A percentile compares a stretch with the other conserved stretches of the same genome.
These are phyloP conservation scores for Calonectria crousiana DNA, from an alignment of 2,329 filamentous ascomycete species.

Conservation along the genomic window DNA sequence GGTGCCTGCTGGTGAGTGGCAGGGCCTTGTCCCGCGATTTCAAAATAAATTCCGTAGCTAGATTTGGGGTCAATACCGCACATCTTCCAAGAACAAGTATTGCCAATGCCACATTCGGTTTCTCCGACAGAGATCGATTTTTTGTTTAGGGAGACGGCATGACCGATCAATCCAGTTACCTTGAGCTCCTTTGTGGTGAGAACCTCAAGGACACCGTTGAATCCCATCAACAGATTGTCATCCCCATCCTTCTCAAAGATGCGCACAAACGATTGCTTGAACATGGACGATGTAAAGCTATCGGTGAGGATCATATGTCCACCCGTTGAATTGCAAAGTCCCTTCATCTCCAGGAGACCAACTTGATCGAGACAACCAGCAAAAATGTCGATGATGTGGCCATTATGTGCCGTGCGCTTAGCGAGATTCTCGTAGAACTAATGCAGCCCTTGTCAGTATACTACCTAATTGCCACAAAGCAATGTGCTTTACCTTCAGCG, in stretches of 20 bases:
- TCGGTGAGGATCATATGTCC: slow-evolving; percentile 99
- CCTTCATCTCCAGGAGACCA: slow-evolving; percentile 97
- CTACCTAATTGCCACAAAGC: not conserved
- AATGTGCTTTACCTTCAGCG: slow-evolving; percentile 77
- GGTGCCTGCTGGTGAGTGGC: slow-evolving; percentile 87
- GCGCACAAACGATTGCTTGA: slow-evolving; percentile 97
- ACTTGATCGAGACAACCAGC: slow-evolving; percentile 98
- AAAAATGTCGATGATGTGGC: slow-evolving; percentile 97
- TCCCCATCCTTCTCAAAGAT: slow-evolving; percentile 97
- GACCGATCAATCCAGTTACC: slow-evolving; percentile 96
- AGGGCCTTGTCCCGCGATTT: slow-evolving; percentile 94
- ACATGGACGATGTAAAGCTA: slow-evolving; percentile 99
- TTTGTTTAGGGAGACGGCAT: slow-evolving; percentile 97
- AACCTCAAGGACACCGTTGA: slow-evolving; percentile 96
- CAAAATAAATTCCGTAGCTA: slow-evolving; percentile 97
- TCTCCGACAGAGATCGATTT: slow-evolving; percentile 97
- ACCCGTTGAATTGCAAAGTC: slow-evolving; percentile 93
- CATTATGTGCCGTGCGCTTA: slow-evolving; percentile 95
- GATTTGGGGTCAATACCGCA: slow-evolving; percentile 95
- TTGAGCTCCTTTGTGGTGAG: slow-evolving; percentile 98
- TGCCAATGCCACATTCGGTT: slow-evolving; percentile 97
- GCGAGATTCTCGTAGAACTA: slow-evolving; percentile 95
- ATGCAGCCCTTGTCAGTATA: slow-evolving; percentile 40
- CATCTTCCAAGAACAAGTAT: slow-evolving; percentile 99
- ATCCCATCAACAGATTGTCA: slow-evolving; percentile 96